Evolutionary conservation across 129 eudicot species (phyloP).

Genomic region (Arctium lappa): DNA sequence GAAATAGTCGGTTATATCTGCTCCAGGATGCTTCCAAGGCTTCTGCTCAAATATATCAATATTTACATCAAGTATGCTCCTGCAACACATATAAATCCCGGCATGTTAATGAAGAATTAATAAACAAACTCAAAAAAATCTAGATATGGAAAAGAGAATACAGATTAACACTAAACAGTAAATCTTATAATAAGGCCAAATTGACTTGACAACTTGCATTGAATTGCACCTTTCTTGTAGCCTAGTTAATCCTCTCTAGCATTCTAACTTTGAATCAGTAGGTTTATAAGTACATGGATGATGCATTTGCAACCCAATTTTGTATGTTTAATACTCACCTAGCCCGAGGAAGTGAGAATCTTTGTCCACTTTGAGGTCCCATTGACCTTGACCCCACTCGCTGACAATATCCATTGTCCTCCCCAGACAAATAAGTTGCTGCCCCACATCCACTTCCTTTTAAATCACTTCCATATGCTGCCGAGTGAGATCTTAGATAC

Average conservation of each 20-base stretch:
- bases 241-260: neutral
- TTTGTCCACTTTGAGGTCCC: slow-evolving; percentile 30
- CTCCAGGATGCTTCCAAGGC: slow-evolving; percentile 64
- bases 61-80: slow-evolving; percentile 72
- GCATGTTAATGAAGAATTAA: slow-evolving; percentile 1
- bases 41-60: slow-evolving; percentile 54
- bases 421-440: slow-evolving; percentile 32
- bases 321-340: slow-evolving; percentile 36
- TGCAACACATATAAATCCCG: slow-evolving; percentile 25
- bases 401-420: slow-evolving; percentile 34
- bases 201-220: neutral
- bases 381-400: slow-evolving; percentile 23
- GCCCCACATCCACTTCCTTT: slow-evolving; percentile 31
- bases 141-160: neutral
- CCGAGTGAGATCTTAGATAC: slow-evolving; percentile 34
- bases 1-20: slow-evolving; percentile 67
- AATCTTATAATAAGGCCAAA: neutral
- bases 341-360: slow-evolving; percentile 60
- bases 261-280: neutral
- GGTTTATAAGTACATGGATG: neutral
- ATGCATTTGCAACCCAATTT: neutral
- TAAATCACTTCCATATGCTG: slow-evolving; percentile 27
- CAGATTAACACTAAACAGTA: neutral
- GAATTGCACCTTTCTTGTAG: neutral
- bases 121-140: neutral